A percentile compares a stretch with the other conserved stretches of the same genome.
phyloP scores from a whole-genome alignment of 1,284 basidiomycete genomes.

The Agroathelia rolfsii region DNA sequence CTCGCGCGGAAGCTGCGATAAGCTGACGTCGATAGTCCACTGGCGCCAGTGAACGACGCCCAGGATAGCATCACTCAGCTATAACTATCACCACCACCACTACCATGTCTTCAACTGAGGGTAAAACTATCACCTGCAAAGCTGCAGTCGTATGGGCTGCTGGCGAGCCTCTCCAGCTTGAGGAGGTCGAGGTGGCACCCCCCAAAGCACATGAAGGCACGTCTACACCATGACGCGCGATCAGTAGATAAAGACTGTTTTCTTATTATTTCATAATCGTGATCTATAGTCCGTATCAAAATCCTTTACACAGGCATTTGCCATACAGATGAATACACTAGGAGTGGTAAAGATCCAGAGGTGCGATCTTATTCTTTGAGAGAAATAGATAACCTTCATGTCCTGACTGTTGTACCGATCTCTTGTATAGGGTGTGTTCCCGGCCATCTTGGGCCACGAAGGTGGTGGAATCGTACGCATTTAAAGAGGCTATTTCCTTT shows the following conservation, averaged over 20 bases:
- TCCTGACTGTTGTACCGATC: conserved; percentile 3
- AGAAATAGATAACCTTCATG: conserved; percentile 1
- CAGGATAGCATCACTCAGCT: conserved; percentile 2
- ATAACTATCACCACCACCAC: conserved; percentile 10
- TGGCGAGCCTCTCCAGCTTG: conserved; percentile 80
- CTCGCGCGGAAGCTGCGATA: too few species aligned
- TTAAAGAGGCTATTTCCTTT: not conserved
- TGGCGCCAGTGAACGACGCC: too few species aligned
- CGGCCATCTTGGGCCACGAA: conserved; percentile 90
- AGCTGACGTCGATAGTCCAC: too few species aligned
- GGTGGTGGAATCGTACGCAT: conserved; percentile 69
- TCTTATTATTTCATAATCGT: too few species aligned
- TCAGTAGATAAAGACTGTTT: too few species aligned
- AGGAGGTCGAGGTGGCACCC: conserved; percentile 89
- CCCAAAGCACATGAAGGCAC: conserved; percentile 84
- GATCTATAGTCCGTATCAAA: conserved; percentile 89
- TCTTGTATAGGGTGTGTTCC: conserved; percentile 71
- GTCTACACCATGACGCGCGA: too few species aligned
- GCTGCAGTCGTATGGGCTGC: conserved; percentile 97
- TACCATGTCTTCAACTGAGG: conserved; percentile 57
- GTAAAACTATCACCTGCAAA: conserved; percentile 83
- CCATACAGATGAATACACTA: conserved; percentile 97
- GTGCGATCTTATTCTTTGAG: conserved; percentile 24
- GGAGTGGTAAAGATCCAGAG: conserved; percentile 94
- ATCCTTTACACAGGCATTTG: conserved; percentile 94